Conservation (phyloP, 148 eudicot species). For the Cornus florida region DNA sequence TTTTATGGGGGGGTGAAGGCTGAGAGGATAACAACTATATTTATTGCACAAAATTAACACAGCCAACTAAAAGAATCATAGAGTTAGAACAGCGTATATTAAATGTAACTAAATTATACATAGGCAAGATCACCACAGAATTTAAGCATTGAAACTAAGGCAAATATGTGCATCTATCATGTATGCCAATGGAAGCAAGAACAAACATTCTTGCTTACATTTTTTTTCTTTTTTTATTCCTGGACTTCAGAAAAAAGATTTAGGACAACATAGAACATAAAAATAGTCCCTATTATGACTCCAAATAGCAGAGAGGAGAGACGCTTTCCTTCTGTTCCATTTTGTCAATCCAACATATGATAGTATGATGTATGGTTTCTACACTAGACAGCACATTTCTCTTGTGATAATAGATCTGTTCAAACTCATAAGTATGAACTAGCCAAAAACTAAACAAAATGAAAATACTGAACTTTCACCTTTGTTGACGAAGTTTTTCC, state of each 20-base stretch:
- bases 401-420: not conserved
- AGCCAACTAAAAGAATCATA: too few relatives aligned
- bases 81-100: too few relatives aligned
- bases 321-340: not conserved
- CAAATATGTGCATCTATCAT: not conserved
- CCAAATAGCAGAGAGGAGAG: not conserved
- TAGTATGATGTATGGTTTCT: not conserved
- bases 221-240: too few relatives aligned
- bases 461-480: conserved; percentile 20
- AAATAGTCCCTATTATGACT: not conserved
- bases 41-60: too few relatives aligned
- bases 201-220: not conserved
- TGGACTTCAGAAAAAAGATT: too few relatives aligned
- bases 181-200: not conserved
- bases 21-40: too few relatives aligned
- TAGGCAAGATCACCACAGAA: too few relatives aligned
- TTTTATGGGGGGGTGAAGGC: too few relatives aligned
- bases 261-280: not conserved
- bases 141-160: not conserved
- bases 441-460: not conserved
- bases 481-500: conserved; percentile 58
- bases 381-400: not conserved
- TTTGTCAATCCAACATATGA: not conserved
- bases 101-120: too few relatives aligned
- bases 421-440: not conserved